Percentiles rank a stretch among this genome's conserved stretches.
Conservation (phyloP, 192 early-diverging fungal species). For the Coemansia sp. region DNA sequence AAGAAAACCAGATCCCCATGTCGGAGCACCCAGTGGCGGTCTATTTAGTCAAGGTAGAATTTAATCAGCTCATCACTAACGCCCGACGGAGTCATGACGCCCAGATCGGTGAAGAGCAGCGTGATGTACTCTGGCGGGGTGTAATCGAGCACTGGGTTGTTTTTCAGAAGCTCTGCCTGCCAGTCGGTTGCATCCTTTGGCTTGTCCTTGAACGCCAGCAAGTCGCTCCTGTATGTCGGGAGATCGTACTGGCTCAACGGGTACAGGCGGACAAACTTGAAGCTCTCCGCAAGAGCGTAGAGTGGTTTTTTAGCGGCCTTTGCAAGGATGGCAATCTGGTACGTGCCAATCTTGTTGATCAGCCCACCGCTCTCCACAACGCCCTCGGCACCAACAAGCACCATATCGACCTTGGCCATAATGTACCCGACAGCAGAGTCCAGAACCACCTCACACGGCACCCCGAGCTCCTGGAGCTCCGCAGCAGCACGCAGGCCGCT, state of each 20-base stretch:
- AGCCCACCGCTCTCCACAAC: slow-evolving; percentile 97
- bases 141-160: slow-evolving; percentile 86
- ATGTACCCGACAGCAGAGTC: slow-evolving; percentile 93
- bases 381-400: slow-evolving; percentile 96
- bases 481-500: slow-evolving; percentile 62
- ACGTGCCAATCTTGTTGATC: slow-evolving; percentile 96
- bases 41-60: slow-evolving; percentile 63
- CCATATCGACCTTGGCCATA: slow-evolving; percentile 95
- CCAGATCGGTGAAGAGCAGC: slow-evolving; percentile 85
- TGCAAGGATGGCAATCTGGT: slow-evolving; percentile 93
- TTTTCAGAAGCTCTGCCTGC: slow-evolving; percentile 31
- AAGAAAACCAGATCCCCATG: too few species aligned
- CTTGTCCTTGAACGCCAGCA: slow-evolving; percentile 65
- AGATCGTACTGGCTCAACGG: slow-evolving; percentile 96
- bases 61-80: slow-evolving; percentile 87
- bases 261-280: slow-evolving; percentile 95
- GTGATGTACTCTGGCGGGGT: slow-evolving; percentile 91
- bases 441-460: slow-evolving; percentile 81
- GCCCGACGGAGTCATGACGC: slow-evolving; percentile 87
- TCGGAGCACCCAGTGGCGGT: not conserved
- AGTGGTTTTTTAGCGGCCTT: slow-evolving; percentile 93
- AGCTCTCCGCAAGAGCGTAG: slow-evolving; percentile 92
- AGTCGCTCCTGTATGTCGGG: slow-evolving; percentile 68
- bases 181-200: slow-evolving; percentile 30
- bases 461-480: slow-evolving; percentile 69